phyloP scores from a whole-genome alignment of 2,329 filamentous ascomycete genomes.

The Chaetomium olivaceum region DNA sequence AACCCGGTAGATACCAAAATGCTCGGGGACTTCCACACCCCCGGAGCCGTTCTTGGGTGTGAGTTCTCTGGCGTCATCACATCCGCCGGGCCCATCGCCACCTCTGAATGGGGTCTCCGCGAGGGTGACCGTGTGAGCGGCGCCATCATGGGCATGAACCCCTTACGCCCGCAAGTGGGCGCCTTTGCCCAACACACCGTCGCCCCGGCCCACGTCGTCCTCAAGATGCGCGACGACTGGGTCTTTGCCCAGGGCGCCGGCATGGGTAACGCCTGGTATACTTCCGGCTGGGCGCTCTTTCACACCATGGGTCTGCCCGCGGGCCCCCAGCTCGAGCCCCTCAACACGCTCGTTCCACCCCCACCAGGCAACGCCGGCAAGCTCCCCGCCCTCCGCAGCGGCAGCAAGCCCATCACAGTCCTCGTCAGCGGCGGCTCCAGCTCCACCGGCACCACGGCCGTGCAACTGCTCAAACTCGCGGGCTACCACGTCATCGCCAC shows the following conservation, averaged over 20 bases:
- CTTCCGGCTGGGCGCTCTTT: neutral
- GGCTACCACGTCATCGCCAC: slow-evolving; percentile 47
- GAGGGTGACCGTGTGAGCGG: slow-evolving; percentile 36
- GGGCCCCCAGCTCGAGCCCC: neutral
- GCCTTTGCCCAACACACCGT: neutral
- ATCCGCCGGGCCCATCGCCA: slow-evolving; percentile 25
- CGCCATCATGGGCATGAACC: slow-evolving; percentile 27
- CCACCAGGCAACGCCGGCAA: slow-evolving; percentile 2
- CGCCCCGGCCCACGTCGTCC: neutral
- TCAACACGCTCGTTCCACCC: neutral
- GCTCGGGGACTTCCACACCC: slow-evolving; percentile 31
- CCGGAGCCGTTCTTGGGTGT: slow-evolving; percentile 37
- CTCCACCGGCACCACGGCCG: slow-evolving; percentile 45
- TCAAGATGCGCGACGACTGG: neutral
- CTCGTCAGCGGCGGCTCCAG: slow-evolving; percentile 50
- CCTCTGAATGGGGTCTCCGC: neutral
- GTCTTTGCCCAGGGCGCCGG: neutral
- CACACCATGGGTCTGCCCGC: slow-evolving; percentile 29
- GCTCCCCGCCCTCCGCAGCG: neutral
- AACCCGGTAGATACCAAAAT: slow-evolving; percentile 43
- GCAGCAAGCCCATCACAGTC: slow-evolving; percentile 32
- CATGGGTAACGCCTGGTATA: neutral
- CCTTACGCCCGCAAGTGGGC: neutral
- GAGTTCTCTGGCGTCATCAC: slow-evolving; percentile 42
- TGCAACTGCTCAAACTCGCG: slow-evolving; percentile 45